A percentile compares a stretch with the other conserved stretches of the same genome.
These are phyloP conservation scores for Dimargaris cristalligena DNA, from an alignment of 192 early-diverging fungal species.

Conservation along the genomic window DNA sequence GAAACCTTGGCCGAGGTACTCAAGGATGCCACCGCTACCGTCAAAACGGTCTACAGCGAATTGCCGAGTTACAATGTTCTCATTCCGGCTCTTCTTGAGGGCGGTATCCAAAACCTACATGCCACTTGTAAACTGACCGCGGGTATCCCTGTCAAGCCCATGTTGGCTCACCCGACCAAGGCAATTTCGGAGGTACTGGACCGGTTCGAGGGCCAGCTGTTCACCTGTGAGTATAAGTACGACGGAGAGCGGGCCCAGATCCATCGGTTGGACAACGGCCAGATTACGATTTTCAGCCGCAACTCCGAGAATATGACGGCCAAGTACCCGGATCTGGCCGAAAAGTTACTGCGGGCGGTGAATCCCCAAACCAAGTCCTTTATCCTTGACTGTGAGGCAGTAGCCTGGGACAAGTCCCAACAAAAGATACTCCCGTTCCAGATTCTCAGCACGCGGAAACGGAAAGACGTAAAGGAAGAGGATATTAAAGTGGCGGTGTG, in stretches of 20 bases:
- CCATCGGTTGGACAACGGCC: slow-evolving; percentile 62
- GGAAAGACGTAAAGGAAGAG: slow-evolving; percentile 81
- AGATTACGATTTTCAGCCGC: slow-evolving; percentile 70
- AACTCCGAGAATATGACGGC: slow-evolving; percentile 88
- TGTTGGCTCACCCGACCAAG: slow-evolving; percentile 99
- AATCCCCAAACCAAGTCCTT: slow-evolving; percentile 58
- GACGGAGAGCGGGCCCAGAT: slow-evolving; percentile 96
- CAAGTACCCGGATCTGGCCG: slow-evolving; percentile 90
- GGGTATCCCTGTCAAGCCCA: slow-evolving; percentile 93
- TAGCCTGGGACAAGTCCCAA: slow-evolving; percentile 77
- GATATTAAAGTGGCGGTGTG: slow-evolving; percentile 92
- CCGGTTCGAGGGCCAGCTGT: slow-evolving; percentile 76
- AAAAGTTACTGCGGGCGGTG: slow-evolving; percentile 47
- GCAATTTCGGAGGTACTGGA: slow-evolving; percentile 81
- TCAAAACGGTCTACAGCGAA: slow-evolving; percentile 56
- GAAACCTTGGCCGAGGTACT: slow-evolving; percentile 14
- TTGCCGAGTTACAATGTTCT: slow-evolving; percentile 85
- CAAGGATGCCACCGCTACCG: slow-evolving; percentile 30
- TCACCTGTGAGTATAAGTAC: slow-evolving; percentile 98
- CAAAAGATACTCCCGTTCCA: slow-evolving; percentile 92
- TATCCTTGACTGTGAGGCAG: slow-evolving; percentile 97
- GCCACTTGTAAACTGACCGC: slow-evolving; percentile 82
- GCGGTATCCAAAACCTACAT: slow-evolving; percentile 48
- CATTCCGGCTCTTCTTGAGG: slow-evolving; percentile 64
- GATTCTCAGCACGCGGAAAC: slow-evolving; percentile 82